Evolutionary conservation across 768 basidiomycete genomes (phyloP).

Genomic region (Xerocomus spinulosus): DNA sequence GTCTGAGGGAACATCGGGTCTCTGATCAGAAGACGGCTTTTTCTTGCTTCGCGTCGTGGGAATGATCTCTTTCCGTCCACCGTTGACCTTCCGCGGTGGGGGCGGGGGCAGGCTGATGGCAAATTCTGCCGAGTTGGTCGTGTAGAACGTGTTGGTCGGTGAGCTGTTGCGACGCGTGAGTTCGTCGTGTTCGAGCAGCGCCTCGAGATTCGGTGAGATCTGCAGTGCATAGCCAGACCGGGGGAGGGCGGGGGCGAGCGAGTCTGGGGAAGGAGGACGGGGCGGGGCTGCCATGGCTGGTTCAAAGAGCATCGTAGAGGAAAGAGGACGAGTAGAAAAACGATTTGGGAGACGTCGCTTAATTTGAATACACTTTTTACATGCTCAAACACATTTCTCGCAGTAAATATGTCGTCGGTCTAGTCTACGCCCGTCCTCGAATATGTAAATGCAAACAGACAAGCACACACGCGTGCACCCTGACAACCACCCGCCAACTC

Average conservation of each 20-base stretch:
- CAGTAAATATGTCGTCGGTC: too few species aligned
- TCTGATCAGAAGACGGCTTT: constrained; percentile 18
- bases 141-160: constrained; percentile 13
- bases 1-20: constrained; percentile 18
- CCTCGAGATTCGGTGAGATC: constrained; percentile 59
- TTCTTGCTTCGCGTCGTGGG: constrained; percentile 16
- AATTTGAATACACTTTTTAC: constrained; percentile 22
- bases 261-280: constrained; percentile 18
- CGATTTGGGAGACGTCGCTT: constrained; percentile 6
- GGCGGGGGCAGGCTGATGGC: constrained; percentile 31
- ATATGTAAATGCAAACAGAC: too few species aligned
- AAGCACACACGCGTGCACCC: too few species aligned
- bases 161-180: constrained; percentile 35
- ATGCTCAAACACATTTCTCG: too few species aligned
- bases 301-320: background rate
- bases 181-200: constrained; percentile 55
- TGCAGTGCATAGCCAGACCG: constrained; percentile 30
- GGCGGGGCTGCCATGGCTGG: constrained; percentile 21
- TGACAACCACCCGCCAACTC: too few species aligned
- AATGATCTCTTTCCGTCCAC: constrained; percentile 7
- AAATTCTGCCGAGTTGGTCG: constrained; percentile 15
- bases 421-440: too few species aligned
- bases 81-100: constrained; percentile 26
- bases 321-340: background rate
- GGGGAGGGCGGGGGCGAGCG: background rate